These are phyloP conservation scores for Talaromyces liani DNA, from an alignment of 495 filamentous ascomycete species.

Conservation along the genomic window DNA sequence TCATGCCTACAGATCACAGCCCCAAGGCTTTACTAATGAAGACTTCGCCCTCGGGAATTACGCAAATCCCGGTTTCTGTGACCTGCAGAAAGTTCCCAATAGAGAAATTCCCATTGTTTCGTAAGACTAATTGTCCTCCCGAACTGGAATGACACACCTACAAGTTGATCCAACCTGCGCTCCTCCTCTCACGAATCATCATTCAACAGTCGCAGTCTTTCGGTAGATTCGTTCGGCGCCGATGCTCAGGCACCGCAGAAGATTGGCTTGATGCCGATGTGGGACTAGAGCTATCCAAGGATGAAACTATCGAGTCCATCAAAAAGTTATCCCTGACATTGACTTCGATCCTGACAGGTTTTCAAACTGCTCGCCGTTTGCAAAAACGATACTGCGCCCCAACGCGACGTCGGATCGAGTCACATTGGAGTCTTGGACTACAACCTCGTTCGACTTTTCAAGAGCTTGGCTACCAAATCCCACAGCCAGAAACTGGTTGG, in stretches of 20 bases:
- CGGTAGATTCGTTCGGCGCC: not conserved
- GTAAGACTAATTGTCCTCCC: not conserved
- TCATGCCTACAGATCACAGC: not conserved
- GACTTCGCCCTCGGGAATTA: not conserved
- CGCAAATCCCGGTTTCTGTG: not conserved
- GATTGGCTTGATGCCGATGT: not conserved
- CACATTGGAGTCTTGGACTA: not conserved
- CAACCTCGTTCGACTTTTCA: not conserved
- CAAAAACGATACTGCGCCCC: not conserved
- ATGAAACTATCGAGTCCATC: not conserved
- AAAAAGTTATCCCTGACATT: not conserved
- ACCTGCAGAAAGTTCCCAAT: not conserved
- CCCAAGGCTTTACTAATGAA: not conserved
- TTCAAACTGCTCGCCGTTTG: not conserved
- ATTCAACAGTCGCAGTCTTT: not conserved
- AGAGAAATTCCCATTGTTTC: not conserved
- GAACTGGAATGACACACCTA: no score
- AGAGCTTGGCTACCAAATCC: not conserved
- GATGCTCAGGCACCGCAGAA: not conserved
- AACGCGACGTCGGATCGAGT: not conserved
- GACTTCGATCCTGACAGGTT: not conserved
- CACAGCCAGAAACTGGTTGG: not conserved
- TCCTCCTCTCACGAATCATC: not conserved
- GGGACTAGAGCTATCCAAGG: not conserved
- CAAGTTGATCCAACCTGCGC: not conserved